Evolutionary conservation across 73 alveolate genomes (phyloP).

Genomic region (Paramecium pentaurelia): DNA sequence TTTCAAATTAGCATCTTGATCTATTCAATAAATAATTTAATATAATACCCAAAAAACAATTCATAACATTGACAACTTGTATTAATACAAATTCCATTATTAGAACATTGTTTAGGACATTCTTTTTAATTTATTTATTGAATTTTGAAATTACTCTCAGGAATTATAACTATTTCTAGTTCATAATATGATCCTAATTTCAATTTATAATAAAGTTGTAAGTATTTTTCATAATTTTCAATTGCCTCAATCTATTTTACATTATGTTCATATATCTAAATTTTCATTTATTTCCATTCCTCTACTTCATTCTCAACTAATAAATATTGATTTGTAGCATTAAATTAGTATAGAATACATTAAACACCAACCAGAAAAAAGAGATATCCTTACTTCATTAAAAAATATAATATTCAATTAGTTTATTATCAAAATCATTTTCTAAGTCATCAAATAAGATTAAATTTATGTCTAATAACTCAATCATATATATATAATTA

Average conservation of each 20-base stretch:
- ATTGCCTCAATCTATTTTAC: background rate
- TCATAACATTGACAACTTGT: background rate
- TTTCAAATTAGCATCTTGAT: background rate
- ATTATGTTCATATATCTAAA: background rate
- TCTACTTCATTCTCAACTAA: background rate
- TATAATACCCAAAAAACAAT: background rate
- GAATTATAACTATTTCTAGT: background rate
- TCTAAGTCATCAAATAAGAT: background rate
- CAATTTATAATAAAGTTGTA: background rate
- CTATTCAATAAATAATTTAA: background rate
- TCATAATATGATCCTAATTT: background rate
- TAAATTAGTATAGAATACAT: background rate
- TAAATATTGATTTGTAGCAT: background rate
- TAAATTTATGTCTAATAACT: background rate
- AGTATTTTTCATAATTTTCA: background rate
- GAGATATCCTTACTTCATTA: background rate
- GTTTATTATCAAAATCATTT: background rate
- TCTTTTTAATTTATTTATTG: background rate
- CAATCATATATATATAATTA: background rate
- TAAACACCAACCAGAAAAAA: background rate
- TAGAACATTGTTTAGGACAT: slow-evolving; percentile 1
- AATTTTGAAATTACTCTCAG: background rate
- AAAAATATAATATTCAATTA: background rate
- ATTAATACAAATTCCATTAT: background rate
- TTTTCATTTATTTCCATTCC: background rate